Conservation (phyloP, 164 flowering plant species). For the Dillenia suffruticosa region DNA sequence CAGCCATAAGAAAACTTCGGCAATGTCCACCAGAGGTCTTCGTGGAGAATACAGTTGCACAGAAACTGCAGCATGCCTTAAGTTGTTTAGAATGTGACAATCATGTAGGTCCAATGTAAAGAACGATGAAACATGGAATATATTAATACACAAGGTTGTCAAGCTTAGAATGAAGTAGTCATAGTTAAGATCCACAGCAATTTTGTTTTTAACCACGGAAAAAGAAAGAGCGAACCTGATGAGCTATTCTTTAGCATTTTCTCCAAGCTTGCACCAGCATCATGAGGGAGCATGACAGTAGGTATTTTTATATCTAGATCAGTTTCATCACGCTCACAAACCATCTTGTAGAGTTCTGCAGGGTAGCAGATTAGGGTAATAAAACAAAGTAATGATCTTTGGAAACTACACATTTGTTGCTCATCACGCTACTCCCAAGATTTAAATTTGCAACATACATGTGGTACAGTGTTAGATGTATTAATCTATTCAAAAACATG, state of each 20-base stretch:
- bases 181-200: too few species aligned
- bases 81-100: too few species aligned
- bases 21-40: conserved; percentile 62
- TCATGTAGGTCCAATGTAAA: too few species aligned
- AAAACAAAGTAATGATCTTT: too few species aligned
- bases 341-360: conserved; percentile 72
- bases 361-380: neutral
- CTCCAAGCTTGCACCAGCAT: conserved; percentile 62
- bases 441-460: too few species aligned
- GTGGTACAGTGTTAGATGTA: too few species aligned
- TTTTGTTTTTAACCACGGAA: neutral
- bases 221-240: conserved; percentile 30
- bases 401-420: too few species aligned
- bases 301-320: conserved; percentile 60
- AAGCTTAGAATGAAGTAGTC: too few species aligned
- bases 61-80: conserved; percentile 30
- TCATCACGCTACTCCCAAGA: too few species aligned
- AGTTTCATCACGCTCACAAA: conserved; percentile 64
- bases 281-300: conserved; percentile 66
- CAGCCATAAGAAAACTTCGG: conserved; percentile 70
- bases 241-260: conserved; percentile 35
- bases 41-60: conserved; percentile 68
- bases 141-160: too few species aligned
- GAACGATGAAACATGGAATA: too few species aligned
- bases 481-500: too few species aligned